Evolutionary conservation across 2,329 filamentous ascomycete genomes (phyloP), one percentile per base, ranked within the genome.

Genomic region (Septoria linicola): DNA sequence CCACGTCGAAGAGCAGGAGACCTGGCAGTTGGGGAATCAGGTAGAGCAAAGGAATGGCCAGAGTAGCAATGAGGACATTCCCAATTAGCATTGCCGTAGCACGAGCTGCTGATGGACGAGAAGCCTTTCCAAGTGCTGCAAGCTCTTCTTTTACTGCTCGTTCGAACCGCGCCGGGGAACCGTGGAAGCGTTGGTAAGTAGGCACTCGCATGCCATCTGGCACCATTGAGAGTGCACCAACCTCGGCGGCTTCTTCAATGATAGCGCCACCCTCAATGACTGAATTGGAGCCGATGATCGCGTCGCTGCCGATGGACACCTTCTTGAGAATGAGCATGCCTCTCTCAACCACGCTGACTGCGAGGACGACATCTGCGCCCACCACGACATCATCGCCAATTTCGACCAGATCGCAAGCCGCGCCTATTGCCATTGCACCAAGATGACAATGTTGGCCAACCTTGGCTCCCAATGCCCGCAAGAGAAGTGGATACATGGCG

Each of bases 311-410:
- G 25, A 63, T 59, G 3, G 42, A 34, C n/a, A 63, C 54, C 19
- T 54, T 60, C 51, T 59, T 61, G 11, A 63, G 51, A 25, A 63
- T 47, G 27, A 63, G 51, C 37, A 53, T 49, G 5, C 60, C 60
- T 46, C 60, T 35, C 20, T 63, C 60, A 2, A 63, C 51, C 4
- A 60, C 11, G 35, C 59, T 60, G 51, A 59, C 54, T 4, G 47
- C 52, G 0, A 63, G 39, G 6, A 49, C 47, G 8, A 60, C 57
- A 41, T 63, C 60, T 2, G 54, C 41, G 17, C 60, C 60, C 21
- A 63, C 21, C 8, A 61, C 51, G 6, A 63, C 60, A 40, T 63
- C 60, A 39, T 61, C 54, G 8, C 59, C 60, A 20, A 63, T 63
- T 25, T 61, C 58, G 5, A 63, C 49, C 1, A 63, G 53, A 45